Conservation (phyloP, 148 eudicot genomes). For the Cornus controversa region DNA sequence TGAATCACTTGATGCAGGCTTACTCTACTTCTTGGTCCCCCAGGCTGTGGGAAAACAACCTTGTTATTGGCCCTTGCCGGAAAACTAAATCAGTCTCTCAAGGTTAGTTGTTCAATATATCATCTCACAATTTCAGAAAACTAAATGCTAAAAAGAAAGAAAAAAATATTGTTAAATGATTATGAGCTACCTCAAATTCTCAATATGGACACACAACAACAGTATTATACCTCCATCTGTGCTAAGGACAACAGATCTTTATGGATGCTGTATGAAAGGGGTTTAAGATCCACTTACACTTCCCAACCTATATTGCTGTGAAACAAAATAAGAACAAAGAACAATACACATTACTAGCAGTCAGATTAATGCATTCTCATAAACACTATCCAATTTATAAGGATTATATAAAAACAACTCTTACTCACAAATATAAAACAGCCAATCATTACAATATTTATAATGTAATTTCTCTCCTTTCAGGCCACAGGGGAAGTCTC, state of each 20-base stretch:
- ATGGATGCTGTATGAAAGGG: background rate
- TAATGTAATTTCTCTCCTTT: background rate
- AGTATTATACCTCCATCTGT: background rate
- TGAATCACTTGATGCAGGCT: slow-evolving; percentile 52
- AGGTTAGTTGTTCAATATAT: slow-evolving; percentile 34
- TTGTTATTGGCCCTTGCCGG: slow-evolving; percentile 76
- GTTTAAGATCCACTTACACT: background rate
- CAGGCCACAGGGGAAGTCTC: slow-evolving; percentile 65
- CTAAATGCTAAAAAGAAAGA: too few relatives aligned
- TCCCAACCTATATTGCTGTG: too few relatives aligned
- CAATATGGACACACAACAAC: background rate
- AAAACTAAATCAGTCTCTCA: slow-evolving; percentile 52
- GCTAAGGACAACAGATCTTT: background rate
- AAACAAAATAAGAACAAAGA: background rate
- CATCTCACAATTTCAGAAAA: background rate
- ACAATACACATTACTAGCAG: background rate
- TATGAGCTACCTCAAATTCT: background rate
- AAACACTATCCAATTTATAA: too few relatives aligned
- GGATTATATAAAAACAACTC: too few relatives aligned
- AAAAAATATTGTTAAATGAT: background rate
- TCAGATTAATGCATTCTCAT: background rate
- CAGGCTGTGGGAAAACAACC: slow-evolving; percentile 85
- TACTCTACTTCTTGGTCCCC: slow-evolving; percentile 84
- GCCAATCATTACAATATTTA: too few relatives aligned
- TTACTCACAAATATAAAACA: too few relatives aligned